Evolutionary conservation across 768 basidiomycete species (phyloP).

Genomic region (Lactifluus volemus): DNA sequence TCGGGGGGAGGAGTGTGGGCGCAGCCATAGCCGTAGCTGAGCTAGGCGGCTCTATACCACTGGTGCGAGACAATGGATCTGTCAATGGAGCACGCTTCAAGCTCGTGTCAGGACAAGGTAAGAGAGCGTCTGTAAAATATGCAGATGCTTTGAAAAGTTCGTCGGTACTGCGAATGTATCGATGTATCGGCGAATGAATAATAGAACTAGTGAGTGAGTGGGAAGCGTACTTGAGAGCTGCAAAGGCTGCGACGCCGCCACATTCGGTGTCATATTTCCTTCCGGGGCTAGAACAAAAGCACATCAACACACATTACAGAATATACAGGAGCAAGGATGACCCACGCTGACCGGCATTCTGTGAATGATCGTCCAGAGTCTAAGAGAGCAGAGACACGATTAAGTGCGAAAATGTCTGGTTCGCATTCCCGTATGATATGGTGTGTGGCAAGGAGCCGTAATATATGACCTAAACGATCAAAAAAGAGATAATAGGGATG

Average conservation of each 20-base stretch:
- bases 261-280: constrained; percentile 53
- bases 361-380: constrained; percentile 55
- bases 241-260: constrained; percentile 60
- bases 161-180: constrained; percentile 42
- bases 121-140: constrained; percentile 55
- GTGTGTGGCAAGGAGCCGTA: constrained; percentile 71
- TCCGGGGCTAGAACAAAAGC: constrained; percentile 35
- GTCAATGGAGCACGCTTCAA: background rate
- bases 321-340: background rate
- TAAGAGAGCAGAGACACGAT: constrained; percentile 57
- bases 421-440: constrained; percentile 62
- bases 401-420: constrained; percentile 66
- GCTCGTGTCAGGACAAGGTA: constrained; percentile 9
- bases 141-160: constrained; percentile 71
- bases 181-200: background rate
- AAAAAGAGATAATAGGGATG: background rate
- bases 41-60: constrained; percentile 7
- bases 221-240: constrained; percentile 51
- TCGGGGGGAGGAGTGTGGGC: constrained; percentile 3
- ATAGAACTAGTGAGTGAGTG: background rate
- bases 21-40: background rate
- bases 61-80: background rate
- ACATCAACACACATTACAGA: background rate
- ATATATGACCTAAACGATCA: constrained; percentile 47
- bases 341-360: constrained; percentile 42